Conservation (phyloP, 306 rosid genomes). For the Fragaria ananassa region DNA sequence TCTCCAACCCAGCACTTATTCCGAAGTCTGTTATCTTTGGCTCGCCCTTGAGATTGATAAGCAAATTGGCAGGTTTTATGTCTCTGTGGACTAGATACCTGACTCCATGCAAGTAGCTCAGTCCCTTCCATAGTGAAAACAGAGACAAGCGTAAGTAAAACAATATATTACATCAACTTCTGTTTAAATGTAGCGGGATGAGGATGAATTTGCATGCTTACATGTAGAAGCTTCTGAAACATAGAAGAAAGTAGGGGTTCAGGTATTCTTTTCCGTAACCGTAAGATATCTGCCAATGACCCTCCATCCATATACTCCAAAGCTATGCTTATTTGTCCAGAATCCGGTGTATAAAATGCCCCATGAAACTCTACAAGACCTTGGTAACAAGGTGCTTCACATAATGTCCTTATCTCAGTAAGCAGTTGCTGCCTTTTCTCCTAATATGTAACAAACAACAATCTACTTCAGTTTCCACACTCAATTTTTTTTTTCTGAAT, state of each 20-base stretch:
- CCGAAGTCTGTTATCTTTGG: constrained; percentile 95
- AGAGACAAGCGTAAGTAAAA: constrained; percentile 6
- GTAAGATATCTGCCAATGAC: constrained; percentile 80
- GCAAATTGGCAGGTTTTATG: constrained; percentile 94
- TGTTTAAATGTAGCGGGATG: not conserved
- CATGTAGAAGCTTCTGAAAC: constrained; percentile 88
- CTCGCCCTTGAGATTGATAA: constrained; percentile 91
- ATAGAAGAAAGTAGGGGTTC: constrained; percentile 81
- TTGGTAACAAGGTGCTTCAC: constrained; percentile 88
- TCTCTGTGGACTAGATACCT: constrained; percentile 94
- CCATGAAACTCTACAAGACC: constrained; percentile 98
- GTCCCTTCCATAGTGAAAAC: constrained; percentile 55
- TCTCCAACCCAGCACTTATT: constrained; percentile 97
- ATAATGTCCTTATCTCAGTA: constrained; percentile 88
- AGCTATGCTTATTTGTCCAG: constrained; percentile 97
- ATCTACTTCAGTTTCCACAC: not conserved
- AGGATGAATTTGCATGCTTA: constrained; percentile 15
- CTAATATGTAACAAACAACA: constrained; percentile 30
- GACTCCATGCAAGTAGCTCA: constrained; percentile 85
- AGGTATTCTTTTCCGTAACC: constrained; percentile 57
- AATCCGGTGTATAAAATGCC: constrained; percentile 94
- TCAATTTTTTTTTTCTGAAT: not conserved
- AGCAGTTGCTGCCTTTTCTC: constrained; percentile 97
- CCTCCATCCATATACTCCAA: constrained; percentile 99
- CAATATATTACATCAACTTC: not conserved